Evolutionary conservation across 306 rosid genomes (phyloP).

Genomic region (Cercis canadensis): DNA sequence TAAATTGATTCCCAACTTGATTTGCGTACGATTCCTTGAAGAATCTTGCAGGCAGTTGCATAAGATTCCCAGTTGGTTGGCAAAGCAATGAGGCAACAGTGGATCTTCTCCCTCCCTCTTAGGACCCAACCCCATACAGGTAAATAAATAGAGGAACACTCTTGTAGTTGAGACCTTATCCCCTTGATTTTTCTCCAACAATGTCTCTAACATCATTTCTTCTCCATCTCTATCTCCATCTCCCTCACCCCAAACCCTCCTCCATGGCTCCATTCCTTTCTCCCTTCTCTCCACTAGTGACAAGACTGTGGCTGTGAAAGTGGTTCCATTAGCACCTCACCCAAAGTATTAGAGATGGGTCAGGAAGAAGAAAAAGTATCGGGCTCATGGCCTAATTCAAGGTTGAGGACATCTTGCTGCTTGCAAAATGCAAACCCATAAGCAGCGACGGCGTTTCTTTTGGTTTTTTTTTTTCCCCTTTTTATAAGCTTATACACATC

Average conservation of each 20-base stretch:
- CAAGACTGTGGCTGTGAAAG: constrained; percentile 89
- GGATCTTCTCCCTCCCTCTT: no score
- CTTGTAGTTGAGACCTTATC: no score
- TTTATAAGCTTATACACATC: no score
- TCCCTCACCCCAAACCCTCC: constrained; percentile 63
- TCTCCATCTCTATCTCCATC: constrained; percentile 59
- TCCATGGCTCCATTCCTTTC: constrained; percentile 62
- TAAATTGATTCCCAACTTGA: no score
- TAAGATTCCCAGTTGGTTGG: no score
- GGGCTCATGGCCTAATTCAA: constrained; percentile 90
- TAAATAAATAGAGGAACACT: no score
- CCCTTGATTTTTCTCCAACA: not conserved
- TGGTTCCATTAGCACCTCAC: constrained; percentile 81
- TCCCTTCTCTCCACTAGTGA: constrained; percentile 59
- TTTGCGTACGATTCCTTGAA: no score
- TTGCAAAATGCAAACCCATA: constrained; percentile 73
- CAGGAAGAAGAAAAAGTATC: constrained; percentile 94
- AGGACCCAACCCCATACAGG: no score
- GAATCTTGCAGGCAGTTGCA: no score
- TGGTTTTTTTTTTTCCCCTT: no score
- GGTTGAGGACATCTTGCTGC: constrained; percentile 82
- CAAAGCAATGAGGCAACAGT: no score
- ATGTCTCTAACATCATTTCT: constrained; percentile 56
- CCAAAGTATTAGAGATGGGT: constrained; percentile 86
- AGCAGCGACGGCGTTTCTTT: no score